Base-by-base conservation (phyloP, 192 early-diverging fungal genomes). In the Umbelopsis vinacea region DNA sequence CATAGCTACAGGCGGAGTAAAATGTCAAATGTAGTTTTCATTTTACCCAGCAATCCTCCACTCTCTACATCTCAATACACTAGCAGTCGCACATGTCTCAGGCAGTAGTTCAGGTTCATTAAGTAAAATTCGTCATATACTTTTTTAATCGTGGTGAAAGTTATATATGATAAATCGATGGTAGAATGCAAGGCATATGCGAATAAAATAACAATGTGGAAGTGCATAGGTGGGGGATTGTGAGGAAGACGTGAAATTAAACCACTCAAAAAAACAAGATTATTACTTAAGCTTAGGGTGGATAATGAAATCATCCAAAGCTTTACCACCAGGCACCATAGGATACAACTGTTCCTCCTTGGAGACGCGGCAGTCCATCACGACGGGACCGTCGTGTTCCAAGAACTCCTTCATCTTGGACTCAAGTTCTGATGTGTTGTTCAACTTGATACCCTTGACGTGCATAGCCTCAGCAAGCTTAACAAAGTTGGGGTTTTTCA, bases 401-500 rank as follows among this genome's bases (percentile, higher is more conserved):
- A 99, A 79, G 85, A 99, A 99, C 80, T 97, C 94, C 48, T 87
- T 86, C 87, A 99, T 97, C 69, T 86, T 91, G 6, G 76, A 87
- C 12, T 93, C 89, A 29, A 99, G 85, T 70, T 99, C 95, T 70
- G 94, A 88, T 75, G 88, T 89, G 14, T 91, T 94, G 43, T 89
- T 87, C 46, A 90, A 92, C 57, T 94, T 91, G 71, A 99, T 76
- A 67, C 93, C 96, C 82, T 92, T 92, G 75, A 94, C 92, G 46
- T 89, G 89, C 94, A 98, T 96, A 9, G 92, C 76, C 82, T 98
- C 97, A 50, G 97, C 94, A 29, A 99, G 86, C 84, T 98, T 97
- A 71, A 96, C 94, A 87, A 99, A 99, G 79, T 99, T 95, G 24
- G 97, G 97, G 83, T 99, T 98, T 76, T 83, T 85, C 97, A 99